Evolutionary conservation across 768 basidiomycete genomes (phyloP).

Genomic region (Austroboletus festivus): DNA sequence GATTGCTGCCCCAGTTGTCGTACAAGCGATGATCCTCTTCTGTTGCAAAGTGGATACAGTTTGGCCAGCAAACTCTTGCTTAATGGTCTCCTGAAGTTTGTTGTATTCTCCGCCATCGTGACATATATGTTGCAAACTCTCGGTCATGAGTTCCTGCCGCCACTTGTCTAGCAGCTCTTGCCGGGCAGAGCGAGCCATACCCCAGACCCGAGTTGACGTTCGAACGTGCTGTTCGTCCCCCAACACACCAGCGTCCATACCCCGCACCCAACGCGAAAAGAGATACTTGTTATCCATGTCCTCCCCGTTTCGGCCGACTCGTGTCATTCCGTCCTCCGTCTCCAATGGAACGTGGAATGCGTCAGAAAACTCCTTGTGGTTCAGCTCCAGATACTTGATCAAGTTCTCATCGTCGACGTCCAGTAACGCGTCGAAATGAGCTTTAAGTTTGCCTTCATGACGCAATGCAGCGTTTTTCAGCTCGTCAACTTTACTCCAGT

Average conservation of each 20-base stretch:
- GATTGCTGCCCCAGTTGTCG: constrained; percentile 69
- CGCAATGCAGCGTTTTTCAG: background rate
- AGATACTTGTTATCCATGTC: constrained; percentile 41
- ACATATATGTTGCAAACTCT: constrained; percentile 36
- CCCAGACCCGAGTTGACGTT: constrained; percentile 38
- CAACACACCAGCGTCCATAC: constrained; percentile 45
- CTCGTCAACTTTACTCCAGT: constrained; percentile 44
- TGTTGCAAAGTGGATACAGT: constrained; percentile 35
- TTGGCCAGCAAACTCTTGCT: constrained; percentile 35
- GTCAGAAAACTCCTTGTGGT: constrained; percentile 39
- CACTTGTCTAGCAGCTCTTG: constrained; percentile 30
- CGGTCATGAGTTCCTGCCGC: constrained; percentile 39
- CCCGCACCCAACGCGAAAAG: constrained; percentile 44
- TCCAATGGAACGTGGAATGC: constrained; percentile 43
- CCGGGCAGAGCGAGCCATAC: constrained; percentile 32
- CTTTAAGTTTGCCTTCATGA: too few species aligned
- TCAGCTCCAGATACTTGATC: constrained; percentile 44
- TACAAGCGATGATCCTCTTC: constrained; percentile 65
- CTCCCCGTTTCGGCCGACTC: constrained; percentile 45
- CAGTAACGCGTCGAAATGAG: background rate
- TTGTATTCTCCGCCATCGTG: constrained; percentile 41
- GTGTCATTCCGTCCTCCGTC: constrained; percentile 43
- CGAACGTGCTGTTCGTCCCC: constrained; percentile 14
- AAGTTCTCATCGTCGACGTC: constrained; percentile 32
- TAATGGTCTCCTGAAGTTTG: constrained; percentile 33